Base-by-base conservation (phyloP, 306 rosid genomes). In the Pyrus communis region DNA sequence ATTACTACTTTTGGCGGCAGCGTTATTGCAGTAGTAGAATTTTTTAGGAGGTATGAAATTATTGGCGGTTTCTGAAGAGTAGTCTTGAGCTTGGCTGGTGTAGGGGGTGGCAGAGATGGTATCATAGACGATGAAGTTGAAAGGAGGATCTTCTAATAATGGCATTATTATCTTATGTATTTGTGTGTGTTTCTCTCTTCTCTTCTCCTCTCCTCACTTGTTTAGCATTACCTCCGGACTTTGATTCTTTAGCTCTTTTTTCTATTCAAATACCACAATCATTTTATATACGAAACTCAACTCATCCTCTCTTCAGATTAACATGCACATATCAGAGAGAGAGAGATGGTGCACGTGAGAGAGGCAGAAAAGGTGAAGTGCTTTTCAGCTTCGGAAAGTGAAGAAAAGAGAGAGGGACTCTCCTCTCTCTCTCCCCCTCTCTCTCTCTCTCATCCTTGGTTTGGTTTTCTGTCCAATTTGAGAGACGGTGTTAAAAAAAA, bases 121-220 rank as follows among this genome's bases (percentile, higher is more conserved):
- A 28, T 94, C 96, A 76, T 92, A 88, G 90, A 92, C 82, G 31
- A 94, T 81, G 86, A 87, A 88, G 81, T 90, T 93, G 72, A 89
- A 86, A 14, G 85, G 84, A 60, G 91, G 96, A 13, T 51, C 61
- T 18, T 57, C 84, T 82, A 92, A 93, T 62, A 92, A 81, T 69
- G 91, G 86, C 96, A 90, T 88, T 60, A 11, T n/a, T 22, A 51
- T 51, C 45, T 42, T 9, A 54, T 65, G 13, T 78, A 63, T 72
- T 13, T 57, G 43, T 59, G 31, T 75, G 19, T 22, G 73, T 28
- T 1, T 28, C 17, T 45, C 40, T 42, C 54, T 13, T 30, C 70
- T 22, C n/a, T 27, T 55, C 58, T 57, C 11, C 33, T 43, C 45
- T 42, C 45, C 45, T 42, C 45, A 42, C 45, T 42, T 42, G 45